Percentiles rank a stretch among this genome's conserved stretches.
Evolutionary conservation across 2,329 filamentous ascomycete genomes (phyloP).

Genomic region (Phyllosticta capitalensis): DNA sequence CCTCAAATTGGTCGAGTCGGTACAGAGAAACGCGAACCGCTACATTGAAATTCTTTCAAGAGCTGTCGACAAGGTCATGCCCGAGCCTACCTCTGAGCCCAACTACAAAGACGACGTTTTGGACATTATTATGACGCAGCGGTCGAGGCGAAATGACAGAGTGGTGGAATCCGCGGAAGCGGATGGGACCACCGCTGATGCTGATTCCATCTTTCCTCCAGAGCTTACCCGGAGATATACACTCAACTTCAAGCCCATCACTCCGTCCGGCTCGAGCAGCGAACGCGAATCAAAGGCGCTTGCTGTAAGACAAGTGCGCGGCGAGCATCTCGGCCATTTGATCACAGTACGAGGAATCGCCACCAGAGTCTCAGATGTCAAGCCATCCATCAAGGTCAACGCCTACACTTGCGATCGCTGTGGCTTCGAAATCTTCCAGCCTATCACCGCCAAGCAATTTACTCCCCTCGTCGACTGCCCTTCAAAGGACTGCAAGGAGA

Average conservation of each 20-base stretch:
- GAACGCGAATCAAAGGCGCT: slow-evolving; percentile 53
- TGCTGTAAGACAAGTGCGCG: slow-evolving; percentile 87
- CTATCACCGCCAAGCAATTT: slow-evolving; percentile 82
- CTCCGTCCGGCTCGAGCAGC: slow-evolving; percentile 58
- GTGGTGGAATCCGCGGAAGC: slow-evolving; percentile 40
- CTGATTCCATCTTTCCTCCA: slow-evolving; percentile 75
- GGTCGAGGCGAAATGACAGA: slow-evolving; percentile 74
- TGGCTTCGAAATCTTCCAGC: slow-evolving; percentile 95
- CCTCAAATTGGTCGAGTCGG: slow-evolving; percentile 67
- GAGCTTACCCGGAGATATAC: slow-evolving; percentile 91
- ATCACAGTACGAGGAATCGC: slow-evolving; percentile 93
- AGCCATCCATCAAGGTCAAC: slow-evolving; percentile 94
- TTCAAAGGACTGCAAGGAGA: slow-evolving; percentile 79
- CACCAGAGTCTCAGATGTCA: slow-evolving; percentile 93
- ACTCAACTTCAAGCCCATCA: slow-evolving; percentile 87
- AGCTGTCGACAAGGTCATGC: slow-evolving; percentile 81
- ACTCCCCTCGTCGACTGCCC: slow-evolving; percentile 79
- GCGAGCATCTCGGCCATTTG: slow-evolving; percentile 83
- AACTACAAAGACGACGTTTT: slow-evolving; percentile 93
- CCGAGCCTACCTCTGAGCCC: slow-evolving; percentile 64
- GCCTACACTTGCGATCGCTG: slow-evolving; percentile 96
- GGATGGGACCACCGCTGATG: slow-evolving; percentile 45
- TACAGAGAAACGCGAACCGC: slow-evolving; percentile 86
- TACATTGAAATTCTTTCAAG: slow-evolving; percentile 87
- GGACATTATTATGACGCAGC: slow-evolving; percentile 90